Base-by-base conservation (phyloP, 2,329 filamentous ascomycete species). In the Calonectria hongkongensis region DNA sequence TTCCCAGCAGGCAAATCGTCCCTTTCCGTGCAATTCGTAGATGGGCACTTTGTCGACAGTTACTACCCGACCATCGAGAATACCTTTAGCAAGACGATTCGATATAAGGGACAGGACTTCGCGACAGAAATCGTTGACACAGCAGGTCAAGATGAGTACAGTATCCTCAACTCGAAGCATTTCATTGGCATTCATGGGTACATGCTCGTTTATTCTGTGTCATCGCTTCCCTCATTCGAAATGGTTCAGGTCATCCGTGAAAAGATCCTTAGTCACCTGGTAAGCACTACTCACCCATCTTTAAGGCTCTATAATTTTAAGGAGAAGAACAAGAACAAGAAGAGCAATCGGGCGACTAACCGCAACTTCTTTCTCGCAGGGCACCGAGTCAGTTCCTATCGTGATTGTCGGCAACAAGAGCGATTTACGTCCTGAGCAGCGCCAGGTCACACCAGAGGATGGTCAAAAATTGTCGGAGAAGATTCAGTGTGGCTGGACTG, bases 51-150 rank as follows among this genome's bases (percentile, higher is more conserved):
- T 83, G 96, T 99, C 82, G 97, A 99, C 85, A 97, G 94, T 85
- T 99, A 99, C 87, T 99, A 99, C 85, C 97, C 97, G 43, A 99
- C 97, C 48, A 98, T 99, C 81, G 97, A 99, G 85, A 99, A 98
- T 85, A 98, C 96, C 2, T 99, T 99, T 84, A 97, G 94, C 88
- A 98, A 98, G 85, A 93, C 95, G 78, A 98, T 99, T 84, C 94
- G 95, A 80, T 94, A 94, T 85, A 98, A 97, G 85, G 94, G 94
- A 64, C 95, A 98, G 85, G 97, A 98, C 77, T 99, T 93, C 85
- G 92, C 94, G 65, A 98, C 96, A 15, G 97, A 99, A 87, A 98
- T 99, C 81, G 97, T 99, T 84, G 97, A 99, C 84, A 99, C 97
- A 33, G 97, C 97, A 66, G 97, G 97, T 73, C 96, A 98, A 93